Evolutionary conservation across 177 flowering plant species (phyloP).

Genomic region (Vitis hybrid): DNA sequence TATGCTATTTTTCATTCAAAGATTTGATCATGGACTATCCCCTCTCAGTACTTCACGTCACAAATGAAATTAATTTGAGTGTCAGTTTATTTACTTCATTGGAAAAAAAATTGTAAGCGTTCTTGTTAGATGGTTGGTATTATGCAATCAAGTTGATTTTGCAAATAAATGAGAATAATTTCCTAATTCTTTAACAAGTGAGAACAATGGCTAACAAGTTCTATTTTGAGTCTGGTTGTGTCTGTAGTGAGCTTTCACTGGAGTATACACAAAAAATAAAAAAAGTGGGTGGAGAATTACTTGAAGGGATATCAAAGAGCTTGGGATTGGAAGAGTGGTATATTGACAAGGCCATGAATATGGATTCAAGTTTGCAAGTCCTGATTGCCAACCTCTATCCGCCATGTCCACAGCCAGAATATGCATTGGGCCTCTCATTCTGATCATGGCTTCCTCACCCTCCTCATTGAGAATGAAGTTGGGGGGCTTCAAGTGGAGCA

Average conservation of each 20-base stretch:
- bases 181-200: no score
- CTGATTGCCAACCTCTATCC: constrained; percentile 54
- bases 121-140: no score
- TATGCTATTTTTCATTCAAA: no score
- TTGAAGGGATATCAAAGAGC: constrained; percentile 53
- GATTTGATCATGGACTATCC: no score
- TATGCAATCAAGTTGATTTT: no score
- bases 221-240: no score
- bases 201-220: no score
- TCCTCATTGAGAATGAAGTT: constrained; percentile 44
- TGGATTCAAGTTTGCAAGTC: constrained; percentile 37
- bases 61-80: no score
- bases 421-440: constrained; percentile 67
- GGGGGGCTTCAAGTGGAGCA: constrained; percentile 55
- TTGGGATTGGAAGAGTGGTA: constrained; percentile 44
- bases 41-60: no score
- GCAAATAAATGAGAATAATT: no score
- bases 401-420: constrained; percentile 69
- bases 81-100: no score
- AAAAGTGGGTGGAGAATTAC: constrained; percentile 28
- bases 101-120: no score
- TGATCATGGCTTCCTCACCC: constrained; percentile 59
- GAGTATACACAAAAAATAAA: constrained; percentile 36
- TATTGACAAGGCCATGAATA: constrained; percentile 36
- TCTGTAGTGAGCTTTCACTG: constrained; percentile 31